Evolutionary conservation across 192 early-diverging fungal genomes (phyloP).

Genomic region (Coemansia sp.): DNA sequence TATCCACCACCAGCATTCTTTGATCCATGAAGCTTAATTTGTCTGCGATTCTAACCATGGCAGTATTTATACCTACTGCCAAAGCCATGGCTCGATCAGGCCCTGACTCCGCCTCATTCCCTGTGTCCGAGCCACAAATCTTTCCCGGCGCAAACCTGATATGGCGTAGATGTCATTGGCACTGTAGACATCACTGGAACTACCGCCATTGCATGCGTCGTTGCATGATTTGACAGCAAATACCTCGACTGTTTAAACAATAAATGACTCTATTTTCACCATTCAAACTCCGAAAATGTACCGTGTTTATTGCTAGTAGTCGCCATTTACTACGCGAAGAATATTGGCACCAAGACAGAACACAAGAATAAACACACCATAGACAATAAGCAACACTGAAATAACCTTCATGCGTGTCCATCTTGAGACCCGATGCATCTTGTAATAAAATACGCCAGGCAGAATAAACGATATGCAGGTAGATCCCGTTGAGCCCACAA

Average conservation of each 20-base stretch:
- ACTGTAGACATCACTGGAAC: constrained; percentile 7
- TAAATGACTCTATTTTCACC: too few species aligned
- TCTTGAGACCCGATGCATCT: constrained; percentile 61
- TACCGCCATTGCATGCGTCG: constrained; percentile 10
- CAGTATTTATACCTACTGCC: background rate
- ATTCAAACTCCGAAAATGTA: too few species aligned
- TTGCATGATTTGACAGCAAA: constrained; percentile 3
- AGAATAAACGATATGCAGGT: constrained; percentile 96
- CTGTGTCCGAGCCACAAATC: background rate
- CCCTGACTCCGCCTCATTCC: background rate
- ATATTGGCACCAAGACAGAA: constrained; percentile 74
- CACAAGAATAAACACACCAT: constrained; percentile 80
- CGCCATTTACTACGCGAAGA: constrained; percentile 27
- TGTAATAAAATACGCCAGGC: constrained; percentile 91
- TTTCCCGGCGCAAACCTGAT: too few species aligned
- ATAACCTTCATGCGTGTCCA: constrained; percentile 67
- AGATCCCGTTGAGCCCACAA: constrained; percentile 96
- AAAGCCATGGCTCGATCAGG: background rate
- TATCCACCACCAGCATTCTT: too few species aligned
- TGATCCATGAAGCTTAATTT: too few species aligned
- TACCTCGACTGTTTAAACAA: too few species aligned
- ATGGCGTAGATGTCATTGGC: background rate
- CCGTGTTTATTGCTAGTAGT: constrained; percentile 9
- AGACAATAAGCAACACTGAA: constrained; percentile 59
- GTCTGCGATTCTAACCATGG: too few species aligned